Evolutionary conservation across 2,329 filamentous ascomycete genomes (phyloP).

Genomic region (Stachybotrys chlorohalonatus): DNA sequence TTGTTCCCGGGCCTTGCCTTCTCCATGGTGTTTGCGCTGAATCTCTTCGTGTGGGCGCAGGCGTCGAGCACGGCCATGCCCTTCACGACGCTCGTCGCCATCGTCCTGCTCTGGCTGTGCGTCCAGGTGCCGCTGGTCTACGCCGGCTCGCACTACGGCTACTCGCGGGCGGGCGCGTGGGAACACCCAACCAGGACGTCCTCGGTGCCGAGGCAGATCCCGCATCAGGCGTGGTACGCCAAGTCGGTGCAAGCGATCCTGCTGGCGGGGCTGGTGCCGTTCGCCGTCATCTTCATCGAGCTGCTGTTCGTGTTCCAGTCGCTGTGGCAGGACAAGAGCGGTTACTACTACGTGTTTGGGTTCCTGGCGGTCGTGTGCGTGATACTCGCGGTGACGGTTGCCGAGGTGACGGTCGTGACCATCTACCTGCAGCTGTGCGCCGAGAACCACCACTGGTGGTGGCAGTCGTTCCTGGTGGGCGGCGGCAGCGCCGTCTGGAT

Average conservation of each 20-base stretch:
- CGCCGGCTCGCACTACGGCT: constrained; percentile 70
- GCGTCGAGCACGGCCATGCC: constrained; percentile 82
- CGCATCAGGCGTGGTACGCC: constrained; percentile 67
- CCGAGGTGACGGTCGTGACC: constrained; percentile 75
- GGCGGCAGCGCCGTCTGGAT: constrained; percentile 72
- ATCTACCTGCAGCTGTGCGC: constrained; percentile 76
- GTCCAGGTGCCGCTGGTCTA: constrained; percentile 83
- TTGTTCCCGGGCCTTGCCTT: constrained; percentile 76
- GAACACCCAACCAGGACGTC: constrained; percentile 75
- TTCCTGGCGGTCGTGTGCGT: constrained; percentile 67
- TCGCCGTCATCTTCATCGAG: constrained; percentile 83
- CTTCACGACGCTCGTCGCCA: constrained; percentile 65
- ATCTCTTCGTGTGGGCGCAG: constrained; percentile 85
- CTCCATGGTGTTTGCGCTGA: constrained; percentile 65
- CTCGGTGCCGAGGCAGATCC: constrained; percentile 62
- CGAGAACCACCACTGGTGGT: constrained; percentile 91
- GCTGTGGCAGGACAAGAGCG: constrained; percentile 82
- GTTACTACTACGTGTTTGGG: constrained; percentile 87
- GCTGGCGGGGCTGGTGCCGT: constrained; percentile 70
- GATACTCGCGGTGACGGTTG: constrained; percentile 66
- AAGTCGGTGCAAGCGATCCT: constrained; percentile 54
- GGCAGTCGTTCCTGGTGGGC: constrained; percentile 77
- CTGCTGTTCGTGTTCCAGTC: constrained; percentile 81
- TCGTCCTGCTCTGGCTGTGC: constrained; percentile 72
- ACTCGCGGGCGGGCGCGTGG: constrained; percentile 57